These are phyloP conservation scores for Boletus barrowsii DNA, from an alignment of 768 basidiomycete genomes.

Conservation along the genomic window DNA sequence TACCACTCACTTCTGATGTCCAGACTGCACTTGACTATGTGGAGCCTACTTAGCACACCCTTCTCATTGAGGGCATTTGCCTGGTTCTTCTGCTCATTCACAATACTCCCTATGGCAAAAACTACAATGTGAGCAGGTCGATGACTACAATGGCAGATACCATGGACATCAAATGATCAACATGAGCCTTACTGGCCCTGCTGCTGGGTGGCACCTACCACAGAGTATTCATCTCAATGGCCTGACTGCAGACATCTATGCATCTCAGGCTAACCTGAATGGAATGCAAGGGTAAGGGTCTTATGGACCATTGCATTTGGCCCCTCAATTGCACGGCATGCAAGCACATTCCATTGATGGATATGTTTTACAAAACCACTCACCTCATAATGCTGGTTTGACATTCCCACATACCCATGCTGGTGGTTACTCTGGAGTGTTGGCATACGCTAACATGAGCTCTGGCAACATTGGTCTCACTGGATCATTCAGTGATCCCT, in stretches of 20 bases:
- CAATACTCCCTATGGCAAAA: conserved; percentile 99
- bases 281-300: conserved; percentile 53
- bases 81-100: conserved; percentile 98
- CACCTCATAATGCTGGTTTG: conserved; percentile 60
- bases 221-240: conserved; percentile 51
- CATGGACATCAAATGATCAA: conserved; percentile 61
- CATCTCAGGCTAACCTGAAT: conserved; percentile 59
- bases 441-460: conserved; percentile 52
- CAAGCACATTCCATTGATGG: conserved; percentile 76
- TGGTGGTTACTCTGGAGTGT: conserved; percentile 55
- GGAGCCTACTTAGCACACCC: conserved; percentile 85
- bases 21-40: conserved; percentile 98
- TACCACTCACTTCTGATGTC: conserved; percentile 12
- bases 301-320: conserved; percentile 57
- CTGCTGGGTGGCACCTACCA: conserved; percentile 54
- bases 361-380: conserved; percentile 75
- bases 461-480: conserved; percentile 47
- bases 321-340: conserved; percentile 52
- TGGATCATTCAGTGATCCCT: conserved; percentile 65
- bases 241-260: conserved; percentile 65
- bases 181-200: conserved; percentile 45
- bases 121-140: conserved; percentile 45
- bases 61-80: conserved; percentile 68
- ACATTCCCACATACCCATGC: conserved; percentile 55
- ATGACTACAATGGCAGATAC: conserved; percentile 51